Conservation (phyloP, 2,329 filamentous ascomycete genomes). For the Ophioceras dolichostomum region DNA sequence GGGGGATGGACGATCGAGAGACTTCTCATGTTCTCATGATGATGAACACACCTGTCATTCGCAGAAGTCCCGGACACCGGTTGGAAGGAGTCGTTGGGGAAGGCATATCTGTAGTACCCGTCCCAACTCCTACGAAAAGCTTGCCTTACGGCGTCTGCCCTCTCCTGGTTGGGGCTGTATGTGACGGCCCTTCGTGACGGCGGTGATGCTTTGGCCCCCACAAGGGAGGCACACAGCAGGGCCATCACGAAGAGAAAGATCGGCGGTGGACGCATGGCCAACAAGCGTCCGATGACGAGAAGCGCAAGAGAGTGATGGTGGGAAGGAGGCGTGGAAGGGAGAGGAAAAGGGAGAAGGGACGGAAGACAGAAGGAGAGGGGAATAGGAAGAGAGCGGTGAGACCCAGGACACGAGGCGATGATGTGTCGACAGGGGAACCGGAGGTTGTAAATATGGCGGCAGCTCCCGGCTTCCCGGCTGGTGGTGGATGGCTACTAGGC, state of each 20-base stretch:
- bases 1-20: no score
- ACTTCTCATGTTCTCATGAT: no score
- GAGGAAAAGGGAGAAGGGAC: neutral
- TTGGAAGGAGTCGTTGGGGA: constrained; percentile 62
- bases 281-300: neutral
- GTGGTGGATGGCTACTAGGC: no score
- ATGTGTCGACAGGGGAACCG: no score
- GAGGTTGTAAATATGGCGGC: no score
- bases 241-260: neutral
- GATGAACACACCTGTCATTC: constrained; percentile 55
- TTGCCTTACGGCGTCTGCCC: constrained; percentile 50
- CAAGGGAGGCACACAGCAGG: no score
- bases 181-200: neutral
- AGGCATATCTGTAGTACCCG: constrained; percentile 62
- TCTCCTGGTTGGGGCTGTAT: constrained; percentile 20
- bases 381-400: no score
- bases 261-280: neutral
- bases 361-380: neutral
- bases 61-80: constrained; percentile 52
- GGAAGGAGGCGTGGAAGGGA: neutral
- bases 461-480: no score
- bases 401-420: no score
- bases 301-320: neutral
- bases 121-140: constrained; percentile 61
- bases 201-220: constrained; percentile 3